Evolutionary conservation across 176 grass and related monocot species (phyloP).

Genomic region (Eleusine coracana): DNA sequence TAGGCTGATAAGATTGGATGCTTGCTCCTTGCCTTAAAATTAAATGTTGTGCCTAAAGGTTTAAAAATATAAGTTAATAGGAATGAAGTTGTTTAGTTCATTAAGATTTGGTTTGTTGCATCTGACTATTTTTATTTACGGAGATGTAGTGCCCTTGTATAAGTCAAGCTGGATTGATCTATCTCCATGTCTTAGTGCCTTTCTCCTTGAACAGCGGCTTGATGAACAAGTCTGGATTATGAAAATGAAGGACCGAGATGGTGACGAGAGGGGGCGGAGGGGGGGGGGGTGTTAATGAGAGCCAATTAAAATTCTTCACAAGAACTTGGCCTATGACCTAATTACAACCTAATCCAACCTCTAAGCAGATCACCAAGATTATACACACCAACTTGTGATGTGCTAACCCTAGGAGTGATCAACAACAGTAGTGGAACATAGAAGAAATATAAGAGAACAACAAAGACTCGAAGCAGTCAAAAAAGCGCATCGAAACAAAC

Average conservation of each 20-base stretch:
- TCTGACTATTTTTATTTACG: background rate
- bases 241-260: background rate
- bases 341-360: too few relatives aligned
- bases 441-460: too few relatives aligned
- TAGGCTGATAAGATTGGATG: background rate
- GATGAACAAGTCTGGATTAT: background rate
- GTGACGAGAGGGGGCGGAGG: too few relatives aligned
- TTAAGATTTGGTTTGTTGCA: background rate
- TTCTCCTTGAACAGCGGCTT: background rate
- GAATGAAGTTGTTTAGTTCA: background rate
- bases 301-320: too few relatives aligned
- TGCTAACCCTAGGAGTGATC: too few relatives aligned
- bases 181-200: background rate
- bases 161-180: background rate
- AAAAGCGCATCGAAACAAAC: too few relatives aligned
- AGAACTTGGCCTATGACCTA: too few relatives aligned
- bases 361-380: too few relatives aligned
- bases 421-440: too few relatives aligned
- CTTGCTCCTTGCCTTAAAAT: background rate
- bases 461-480: too few relatives aligned
- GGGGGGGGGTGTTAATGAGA: too few relatives aligned
- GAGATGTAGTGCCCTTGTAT: background rate
- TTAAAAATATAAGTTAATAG: background rate
- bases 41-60: background rate
- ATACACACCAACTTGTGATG: too few relatives aligned